Percentiles rank a stretch among this genome's conserved stretches.
phyloP scores from a whole-genome alignment of 306 rosid genomes.

The Psophocarpus tetragonolobus region DNA sequence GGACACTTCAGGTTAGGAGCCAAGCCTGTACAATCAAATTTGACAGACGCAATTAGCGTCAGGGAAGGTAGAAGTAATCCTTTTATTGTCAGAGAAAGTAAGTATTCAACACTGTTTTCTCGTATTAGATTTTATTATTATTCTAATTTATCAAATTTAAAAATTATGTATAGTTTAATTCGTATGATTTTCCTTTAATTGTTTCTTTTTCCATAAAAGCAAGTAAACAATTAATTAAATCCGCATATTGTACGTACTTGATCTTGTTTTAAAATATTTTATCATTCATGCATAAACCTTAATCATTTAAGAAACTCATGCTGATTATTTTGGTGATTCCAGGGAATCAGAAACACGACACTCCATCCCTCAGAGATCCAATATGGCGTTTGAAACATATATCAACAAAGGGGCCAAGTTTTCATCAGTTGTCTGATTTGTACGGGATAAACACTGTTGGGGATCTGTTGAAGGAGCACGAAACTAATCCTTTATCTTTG shows the following conservation, averaged over 20 bases:
- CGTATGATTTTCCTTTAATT: not conserved
- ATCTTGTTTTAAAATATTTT: not conserved
- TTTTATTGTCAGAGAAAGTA: conserved; percentile 48
- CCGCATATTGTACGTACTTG: not conserved
- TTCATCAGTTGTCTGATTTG: not conserved
- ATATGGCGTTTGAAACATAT: conserved; percentile 50
- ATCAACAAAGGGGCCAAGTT: conserved; percentile 21
- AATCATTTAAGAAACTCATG: not conserved
- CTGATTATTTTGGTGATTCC: not conserved
- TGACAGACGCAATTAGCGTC: conserved; percentile 15
- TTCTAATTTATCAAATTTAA: too few species aligned
- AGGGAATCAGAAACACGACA: conserved; percentile 38
- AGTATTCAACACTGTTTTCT: not conserved
- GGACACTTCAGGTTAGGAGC: conserved; percentile 45
- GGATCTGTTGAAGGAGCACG: conserved; percentile 36
- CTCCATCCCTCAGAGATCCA: conserved; percentile 38
- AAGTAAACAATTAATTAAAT: not conserved
- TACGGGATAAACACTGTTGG: conserved; percentile 20
- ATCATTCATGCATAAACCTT: too few species aligned
- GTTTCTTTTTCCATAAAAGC: not conserved
- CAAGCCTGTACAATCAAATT: not conserved
- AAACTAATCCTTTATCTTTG: conserved; percentile 17
- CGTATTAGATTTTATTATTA: too few species aligned
- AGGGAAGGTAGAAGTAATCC: conserved; percentile 50
- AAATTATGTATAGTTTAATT: too few species aligned